phyloP scores from a whole-genome alignment of 176 grass and related monocot species.

The Oryza punctata region DNA sequence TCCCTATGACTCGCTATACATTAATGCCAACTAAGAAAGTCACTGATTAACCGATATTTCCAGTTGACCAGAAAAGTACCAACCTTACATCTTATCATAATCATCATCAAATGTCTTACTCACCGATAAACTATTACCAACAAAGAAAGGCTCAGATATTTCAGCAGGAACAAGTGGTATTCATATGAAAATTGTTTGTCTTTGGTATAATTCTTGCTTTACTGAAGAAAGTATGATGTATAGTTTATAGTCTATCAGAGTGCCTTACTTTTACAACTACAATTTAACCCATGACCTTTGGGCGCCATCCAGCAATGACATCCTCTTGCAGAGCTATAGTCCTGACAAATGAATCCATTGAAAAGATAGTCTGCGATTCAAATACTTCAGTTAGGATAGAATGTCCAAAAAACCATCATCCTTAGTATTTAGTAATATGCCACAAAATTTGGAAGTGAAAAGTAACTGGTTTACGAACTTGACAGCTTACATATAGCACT shows the following conservation, averaged over 20 bases:
- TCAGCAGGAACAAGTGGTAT: conserved; percentile 14
- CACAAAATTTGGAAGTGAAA: conserved; percentile 9
- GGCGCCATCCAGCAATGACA: conserved; percentile 91
- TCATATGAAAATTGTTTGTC: background rate
- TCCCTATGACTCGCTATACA: background rate
- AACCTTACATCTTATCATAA: background rate
- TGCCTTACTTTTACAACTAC: conserved; percentile 38
- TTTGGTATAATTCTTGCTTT: background rate
- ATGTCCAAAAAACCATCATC: background rate
- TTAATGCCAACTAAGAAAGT: background rate
- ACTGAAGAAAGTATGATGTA: conserved; percentile 16
- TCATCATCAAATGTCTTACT: background rate
- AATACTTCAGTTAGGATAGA: conserved; percentile 27
- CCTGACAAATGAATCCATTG: conserved; percentile 84
- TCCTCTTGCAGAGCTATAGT: conserved; percentile 76
- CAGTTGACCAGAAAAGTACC: conserved; percentile 27
- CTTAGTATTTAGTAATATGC: conserved; percentile 1
- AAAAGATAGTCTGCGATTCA: conserved; percentile 72
- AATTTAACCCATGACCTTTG: conserved; percentile 78
- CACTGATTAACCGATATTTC: background rate
- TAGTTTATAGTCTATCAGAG: conserved; percentile 29
- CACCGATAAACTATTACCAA: background rate
- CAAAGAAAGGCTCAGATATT: background rate
- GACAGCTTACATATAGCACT: background rate
- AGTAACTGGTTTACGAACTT: background rate